These are phyloP conservation scores for Mortierella sp. DNA, from an alignment of 371 early-diverging fungal species.

Conservation along the genomic window DNA sequence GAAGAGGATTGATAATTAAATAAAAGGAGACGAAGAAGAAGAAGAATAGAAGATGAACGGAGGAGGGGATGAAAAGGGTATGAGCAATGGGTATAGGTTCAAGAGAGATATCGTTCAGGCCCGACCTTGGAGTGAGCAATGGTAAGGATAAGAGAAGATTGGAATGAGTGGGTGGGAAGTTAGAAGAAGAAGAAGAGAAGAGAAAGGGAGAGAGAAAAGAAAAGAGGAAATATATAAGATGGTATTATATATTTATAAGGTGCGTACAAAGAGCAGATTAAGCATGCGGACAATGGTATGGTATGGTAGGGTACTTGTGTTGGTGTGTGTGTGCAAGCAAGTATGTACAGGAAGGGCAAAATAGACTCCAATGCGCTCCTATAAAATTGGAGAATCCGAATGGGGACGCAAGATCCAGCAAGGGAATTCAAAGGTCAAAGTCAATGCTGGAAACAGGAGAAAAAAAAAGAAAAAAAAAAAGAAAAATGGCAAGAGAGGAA, in stretches of 20 bases:
- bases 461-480: not conserved
- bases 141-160: not conserved
- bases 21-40: not conserved
- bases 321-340: not conserved
- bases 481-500: not conserved
- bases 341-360: not conserved
- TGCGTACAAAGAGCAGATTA: not conserved
- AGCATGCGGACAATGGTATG: not conserved
- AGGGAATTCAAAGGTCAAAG: not conserved
- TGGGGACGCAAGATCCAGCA: not conserved
- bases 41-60: not conserved
- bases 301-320: not conserved
- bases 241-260: not conserved
- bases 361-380: not conserved
- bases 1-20: constrained; percentile 6
- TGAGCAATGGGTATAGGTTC: not conserved
- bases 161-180: constrained; percentile 3
- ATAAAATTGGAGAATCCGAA: not conserved
- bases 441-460: not conserved
- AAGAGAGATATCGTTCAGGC: not conserved
- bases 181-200: not conserved
- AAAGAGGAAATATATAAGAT: not conserved
- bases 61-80: not conserved
- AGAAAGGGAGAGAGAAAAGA: not conserved
- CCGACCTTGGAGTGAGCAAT: not conserved